Evolutionary conservation across 257 asterid species (phyloP), one percentile per base, ranked within the genome.

Genomic region (Nicotiana knightiana): DNA sequence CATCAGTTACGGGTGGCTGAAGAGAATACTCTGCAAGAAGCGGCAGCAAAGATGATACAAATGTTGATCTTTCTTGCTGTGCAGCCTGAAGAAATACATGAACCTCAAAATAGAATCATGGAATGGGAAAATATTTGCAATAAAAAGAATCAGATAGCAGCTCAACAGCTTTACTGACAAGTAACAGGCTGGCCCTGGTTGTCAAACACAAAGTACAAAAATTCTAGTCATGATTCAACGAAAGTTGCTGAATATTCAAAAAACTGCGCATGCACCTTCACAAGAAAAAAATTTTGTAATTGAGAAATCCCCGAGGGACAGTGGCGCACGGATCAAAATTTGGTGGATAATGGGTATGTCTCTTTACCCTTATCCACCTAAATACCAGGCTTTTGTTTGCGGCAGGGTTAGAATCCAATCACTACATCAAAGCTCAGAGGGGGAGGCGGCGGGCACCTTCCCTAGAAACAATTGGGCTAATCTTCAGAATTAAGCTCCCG

Each of bases 1-100:
- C 99, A 90, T 96, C 97, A 57, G 94, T 89, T 84, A 86, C 93
- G 65, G 92, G 91, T 59, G 97, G 97, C 90, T 94, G 95, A 83
- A 96, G 95, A 83, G 94, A 91, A 91, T 96, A 93, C 87, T 96
- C 98, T 58, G 92, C 97, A 84, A 96, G 99, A 91, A 96, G 98
- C 66, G 98, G 97, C 97, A 93, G 87, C 83, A 96, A 86, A 68
- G 97, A 91, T 81, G 92, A 85, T 83, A 94, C 88, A 82, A 90
- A 93, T 28, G 90, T 91, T 83, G 98, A 89, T 85, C 97, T 89
- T 88, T 96, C 99, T 88, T 93, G 93, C 85, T 94, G 97, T 43
- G 97, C 96, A 86, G 96, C 97, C 99, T 95, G 96, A 86, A 88
- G 88, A 73, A 87, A 85, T 81, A 85, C 68, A 43, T 32, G 65